Evolutionary conservation across 257 asterid species (phyloP), one percentile per base, ranked within the genome.

Genomic region (Fraxinus americana): DNA sequence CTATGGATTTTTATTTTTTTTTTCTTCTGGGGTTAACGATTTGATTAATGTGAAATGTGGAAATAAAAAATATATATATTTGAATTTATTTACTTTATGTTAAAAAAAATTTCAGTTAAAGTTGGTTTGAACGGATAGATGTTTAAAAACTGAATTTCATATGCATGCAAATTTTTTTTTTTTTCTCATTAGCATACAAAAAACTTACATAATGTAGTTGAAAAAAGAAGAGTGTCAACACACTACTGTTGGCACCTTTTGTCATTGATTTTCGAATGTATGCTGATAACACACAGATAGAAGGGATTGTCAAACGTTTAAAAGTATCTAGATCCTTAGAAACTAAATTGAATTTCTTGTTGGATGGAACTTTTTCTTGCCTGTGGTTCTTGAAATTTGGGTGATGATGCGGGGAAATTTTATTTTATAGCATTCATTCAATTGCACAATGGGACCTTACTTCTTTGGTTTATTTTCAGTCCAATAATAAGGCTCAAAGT

Each of bases 401-500:
- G 2, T 14, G n/a, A 11, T 43, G 52, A 43, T 43, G 52, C 17
- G 0, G 13, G 52, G 57, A 14, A 14, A 48, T 48, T 48, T 13
- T 48, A 48, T 48, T 48, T 45, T 48, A 48, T 48, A 48, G 57
- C 7, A 4, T 48, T 48, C 19, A 16, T 48, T 13, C n/a, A 7
- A 14, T 4, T 48, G 57, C 57, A 48, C 57, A 48, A 14, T 14
- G 57, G 7, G n/a, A 48, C 57, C 1, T 48, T 45, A 45, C 19
- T 13, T 48, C 19, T 48, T 48, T 54, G 23, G 65, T 54, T 54
- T n/a, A 19, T 19, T 63, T 75, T 69, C 81, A 80, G 86, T 59
- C 70, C 32, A 73, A 86, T 86, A 88, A 86, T 32, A 32, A 32
- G 81, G 76, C 45, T 79, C 82, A 88, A 86, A 79, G 86, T 82